phyloP scores from a whole-genome alignment of 169 alveolate genomes.

The Eimeria nieschulzi region DNA sequence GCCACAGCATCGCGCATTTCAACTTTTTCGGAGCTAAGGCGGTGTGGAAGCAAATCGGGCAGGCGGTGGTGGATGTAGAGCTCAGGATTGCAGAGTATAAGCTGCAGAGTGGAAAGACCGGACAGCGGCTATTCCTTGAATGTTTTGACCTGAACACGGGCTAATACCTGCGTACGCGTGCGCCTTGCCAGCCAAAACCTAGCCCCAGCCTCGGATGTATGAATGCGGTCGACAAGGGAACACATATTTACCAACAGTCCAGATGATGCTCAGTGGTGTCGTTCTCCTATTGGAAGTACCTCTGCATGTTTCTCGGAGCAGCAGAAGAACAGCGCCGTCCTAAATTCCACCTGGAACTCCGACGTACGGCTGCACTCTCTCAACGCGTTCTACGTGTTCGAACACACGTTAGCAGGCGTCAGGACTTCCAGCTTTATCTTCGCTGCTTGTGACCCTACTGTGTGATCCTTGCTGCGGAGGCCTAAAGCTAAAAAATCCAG shows the following conservation, averaged over 20 bases:
- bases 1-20: neutral
- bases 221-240: neutral
- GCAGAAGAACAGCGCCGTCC: conserved; percentile 24
- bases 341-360: conserved; percentile 27
- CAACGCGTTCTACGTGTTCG: conserved; percentile 43
- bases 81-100: conserved; percentile 27
- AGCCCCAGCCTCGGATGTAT: neutral
- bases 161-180: no score
- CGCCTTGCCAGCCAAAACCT: no score
- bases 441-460: no score
- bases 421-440: no score
- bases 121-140: neutral
- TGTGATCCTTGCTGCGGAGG: no score
- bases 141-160: neutral
- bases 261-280: no score
- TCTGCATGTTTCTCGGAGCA: conserved; percentile 39
- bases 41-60: conserved; percentile 45
- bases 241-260: no score
- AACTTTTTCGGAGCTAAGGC: neutral
- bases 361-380: conserved; percentile 6
- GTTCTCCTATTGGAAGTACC: neutral
- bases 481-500: no score
- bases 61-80: conserved; percentile 39
- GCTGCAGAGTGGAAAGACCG: conserved; percentile 23
- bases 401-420: neutral